Evolutionary conservation across 306 rosid species (phyloP).

Genomic region (Clitoria ternatea): DNA sequence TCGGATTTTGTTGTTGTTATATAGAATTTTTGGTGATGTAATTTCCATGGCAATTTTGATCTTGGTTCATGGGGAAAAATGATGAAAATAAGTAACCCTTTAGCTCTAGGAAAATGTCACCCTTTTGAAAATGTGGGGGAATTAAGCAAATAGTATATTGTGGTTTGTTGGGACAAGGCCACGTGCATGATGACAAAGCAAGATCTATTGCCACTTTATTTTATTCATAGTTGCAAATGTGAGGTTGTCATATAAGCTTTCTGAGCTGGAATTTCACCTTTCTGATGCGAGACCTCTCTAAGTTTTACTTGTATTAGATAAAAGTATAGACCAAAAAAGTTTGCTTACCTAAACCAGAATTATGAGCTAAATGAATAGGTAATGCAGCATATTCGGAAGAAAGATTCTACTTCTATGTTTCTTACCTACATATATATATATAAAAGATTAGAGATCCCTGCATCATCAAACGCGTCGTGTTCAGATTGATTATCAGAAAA

Average conservation of each 20-base stretch:
- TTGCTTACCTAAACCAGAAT: conserved; percentile 12
- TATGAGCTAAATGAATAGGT: not conserved
- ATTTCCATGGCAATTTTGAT: not conserved
- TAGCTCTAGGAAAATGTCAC: conserved; percentile 2
- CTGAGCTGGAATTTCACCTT: conserved; percentile 31
- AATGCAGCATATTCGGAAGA: not conserved
- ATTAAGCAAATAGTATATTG: conserved; percentile 1
- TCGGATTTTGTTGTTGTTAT: no score
- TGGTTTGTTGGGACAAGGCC: conserved; percentile 22
- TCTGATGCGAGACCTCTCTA: conserved; percentile 31
- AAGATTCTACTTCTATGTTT: not conserved
- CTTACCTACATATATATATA: not conserved
- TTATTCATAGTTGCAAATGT: conserved; percentile 1
- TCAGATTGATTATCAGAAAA: no score
- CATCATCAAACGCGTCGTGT: no score
- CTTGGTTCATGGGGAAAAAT: not conserved
- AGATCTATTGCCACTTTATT: not conserved
- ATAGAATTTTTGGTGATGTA: no score
- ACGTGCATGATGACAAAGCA: conserved; percentile 26
- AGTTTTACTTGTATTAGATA: conserved; percentile 19
- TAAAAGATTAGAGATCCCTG: not conserved
- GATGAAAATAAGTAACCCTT: not conserved
- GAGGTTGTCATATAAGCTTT: conserved; percentile 20
- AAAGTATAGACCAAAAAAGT: conserved; percentile 14
- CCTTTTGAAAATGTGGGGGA: conserved; percentile 4